These are phyloP conservation scores for Neurospora sp. DNA, from an alignment of 495 filamentous ascomycete genomes.

Conservation along the genomic window DNA sequence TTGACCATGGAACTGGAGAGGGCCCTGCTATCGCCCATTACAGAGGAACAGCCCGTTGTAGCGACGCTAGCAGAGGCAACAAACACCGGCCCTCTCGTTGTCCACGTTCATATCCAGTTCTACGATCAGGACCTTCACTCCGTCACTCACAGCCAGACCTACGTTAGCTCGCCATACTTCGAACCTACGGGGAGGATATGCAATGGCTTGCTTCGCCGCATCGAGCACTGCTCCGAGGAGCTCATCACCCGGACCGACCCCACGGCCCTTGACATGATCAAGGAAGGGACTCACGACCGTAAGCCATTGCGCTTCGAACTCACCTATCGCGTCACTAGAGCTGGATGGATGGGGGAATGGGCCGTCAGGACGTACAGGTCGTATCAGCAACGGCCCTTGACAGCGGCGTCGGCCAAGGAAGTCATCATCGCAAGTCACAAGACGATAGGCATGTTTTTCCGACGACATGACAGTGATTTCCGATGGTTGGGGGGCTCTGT, in stretches of 20 bases:
- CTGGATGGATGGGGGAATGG: conserved; percentile 27
- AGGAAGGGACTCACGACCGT: conserved; percentile 20
- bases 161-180: conserved; percentile 29
- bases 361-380: conserved; percentile 33
- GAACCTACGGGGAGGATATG: conserved; percentile 29
- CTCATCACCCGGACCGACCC: conserved; percentile 38
- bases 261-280: conserved; percentile 27
- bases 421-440: conserved; percentile 31
- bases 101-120: conserved; percentile 36
- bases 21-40: conserved; percentile 14
- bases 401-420: conserved; percentile 28
- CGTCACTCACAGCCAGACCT: conserved; percentile 24
- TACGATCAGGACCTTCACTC: conserved; percentile 31
- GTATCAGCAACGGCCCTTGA: conserved; percentile 34
- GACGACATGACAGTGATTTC: conserved; percentile 33
- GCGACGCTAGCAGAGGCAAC: neutral
- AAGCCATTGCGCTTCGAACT: conserved; percentile 37
- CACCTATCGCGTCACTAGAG: conserved; percentile 28
- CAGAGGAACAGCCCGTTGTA: conserved; percentile 10
- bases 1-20: conserved; percentile 15
- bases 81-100: conserved; percentile 8
- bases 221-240: conserved; percentile 37
- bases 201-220: conserved; percentile 32
- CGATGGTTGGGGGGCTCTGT: conserved; percentile 30
- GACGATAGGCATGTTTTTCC: conserved; percentile 35